These are phyloP conservation scores for Mycena olivaceomarginata DNA, from an alignment of 768 basidiomycete genomes.

Conservation along the genomic window DNA sequence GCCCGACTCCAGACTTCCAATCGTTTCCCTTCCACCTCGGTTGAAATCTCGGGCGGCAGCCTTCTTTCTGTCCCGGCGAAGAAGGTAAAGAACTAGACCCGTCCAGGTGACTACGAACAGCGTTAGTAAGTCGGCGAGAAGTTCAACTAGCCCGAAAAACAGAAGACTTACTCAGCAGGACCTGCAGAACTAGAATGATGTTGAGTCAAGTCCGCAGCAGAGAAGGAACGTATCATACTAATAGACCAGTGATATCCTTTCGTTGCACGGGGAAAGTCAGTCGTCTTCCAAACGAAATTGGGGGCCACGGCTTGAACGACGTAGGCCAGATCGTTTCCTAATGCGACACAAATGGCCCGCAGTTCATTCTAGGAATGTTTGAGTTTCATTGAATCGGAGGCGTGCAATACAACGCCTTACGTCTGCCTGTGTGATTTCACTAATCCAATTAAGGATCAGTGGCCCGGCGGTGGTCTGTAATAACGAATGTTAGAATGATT, in stretches of 20 bases:
- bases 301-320: constrained; percentile 46
- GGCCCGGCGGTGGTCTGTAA: constrained; percentile 42
- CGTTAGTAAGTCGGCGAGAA: constrained; percentile 28
- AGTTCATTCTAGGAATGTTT: constrained; percentile 39
- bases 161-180: constrained; percentile 24
- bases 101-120: constrained; percentile 33
- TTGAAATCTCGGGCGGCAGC: constrained; percentile 4
- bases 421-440: constrained; percentile 42
- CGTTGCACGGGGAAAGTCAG: constrained; percentile 41
- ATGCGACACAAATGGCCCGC: constrained; percentile 42
- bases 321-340: constrained; percentile 45
- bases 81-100: constrained; percentile 28
- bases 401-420: constrained; percentile 5
- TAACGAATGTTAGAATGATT: neutral
- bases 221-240: neutral
- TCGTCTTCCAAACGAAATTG: constrained; percentile 47
- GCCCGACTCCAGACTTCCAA: constrained; percentile 16
- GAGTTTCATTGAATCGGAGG: neutral
- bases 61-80: constrained; percentile 36
- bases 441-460: constrained; percentile 46
- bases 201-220: neutral
- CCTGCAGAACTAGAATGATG: constrained; percentile 30
- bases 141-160: neutral
- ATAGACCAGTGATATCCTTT: constrained; percentile 46
- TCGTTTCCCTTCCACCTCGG: constrained; percentile 1